Evolutionary conservation across 2,329 filamentous ascomycete species (phyloP).

Genomic region (Ceratocystis destructans): DNA sequence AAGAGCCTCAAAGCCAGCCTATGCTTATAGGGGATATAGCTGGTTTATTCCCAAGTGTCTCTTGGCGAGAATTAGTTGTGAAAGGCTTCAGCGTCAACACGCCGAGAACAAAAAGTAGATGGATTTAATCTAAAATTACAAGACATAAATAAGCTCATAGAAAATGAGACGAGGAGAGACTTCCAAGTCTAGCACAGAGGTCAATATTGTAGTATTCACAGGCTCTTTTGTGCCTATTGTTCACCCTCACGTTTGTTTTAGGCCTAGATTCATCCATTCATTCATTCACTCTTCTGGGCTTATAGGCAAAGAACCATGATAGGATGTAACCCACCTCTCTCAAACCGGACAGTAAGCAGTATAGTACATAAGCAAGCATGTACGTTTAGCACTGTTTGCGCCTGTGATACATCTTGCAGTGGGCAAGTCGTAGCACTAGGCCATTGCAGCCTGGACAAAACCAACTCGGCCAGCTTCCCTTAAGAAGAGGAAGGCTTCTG

Average conservation of each 20-base stretch:
- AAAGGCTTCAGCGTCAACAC: background rate
- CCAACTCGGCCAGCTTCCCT: no score
- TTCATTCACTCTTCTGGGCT: background rate
- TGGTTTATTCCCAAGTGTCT: background rate
- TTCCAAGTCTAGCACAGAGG: background rate
- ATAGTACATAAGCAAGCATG: background rate
- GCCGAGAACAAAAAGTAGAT: background rate
- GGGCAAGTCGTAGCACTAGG: no score
- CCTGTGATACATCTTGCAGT: background rate
- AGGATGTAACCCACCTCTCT: background rate
- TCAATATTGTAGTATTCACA: background rate
- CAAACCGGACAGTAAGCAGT: background rate
- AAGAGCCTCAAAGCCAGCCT: background rate
- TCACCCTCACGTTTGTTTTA: background rate
- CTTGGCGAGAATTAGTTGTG: background rate
- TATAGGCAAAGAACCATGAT: background rate
- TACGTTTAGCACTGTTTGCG: background rate
- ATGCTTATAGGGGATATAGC: background rate
- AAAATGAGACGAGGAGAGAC: background rate
- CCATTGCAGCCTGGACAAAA: no score
- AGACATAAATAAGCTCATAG: constrained; percentile 7
- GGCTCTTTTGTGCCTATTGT: background rate
- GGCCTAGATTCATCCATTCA: background rate
- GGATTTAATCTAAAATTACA: background rate
- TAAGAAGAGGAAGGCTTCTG: no score